Evolutionary conservation across 306 rosid genomes (phyloP), one percentile per base, ranked within the genome.

Genomic region (Citrullus colocynthis): DNA sequence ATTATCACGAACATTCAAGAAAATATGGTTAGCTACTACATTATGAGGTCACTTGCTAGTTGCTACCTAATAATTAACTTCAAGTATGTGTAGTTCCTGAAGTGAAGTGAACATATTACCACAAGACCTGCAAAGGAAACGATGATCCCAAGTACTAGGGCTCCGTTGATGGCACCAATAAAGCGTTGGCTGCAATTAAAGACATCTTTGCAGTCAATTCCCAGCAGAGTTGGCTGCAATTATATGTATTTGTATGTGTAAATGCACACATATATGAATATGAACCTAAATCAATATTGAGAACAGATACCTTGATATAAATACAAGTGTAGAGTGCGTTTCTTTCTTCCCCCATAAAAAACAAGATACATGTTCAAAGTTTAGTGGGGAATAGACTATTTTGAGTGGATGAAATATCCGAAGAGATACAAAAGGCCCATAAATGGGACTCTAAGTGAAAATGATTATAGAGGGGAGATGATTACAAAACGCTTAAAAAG

Each of bases 81-180:
- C 51, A 60, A 78, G 57, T 58, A 12, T 2, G 45, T 62, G 6
- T 42, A 80, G 54, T 54, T 78, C 17, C 61, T 45, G 76, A 75
- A 62, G 80, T 63, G 75, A 77, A 74, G 64, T 75, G 70, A 81
- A 45, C 63, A 80, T 79, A 82, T 85, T 87, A 89, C 93, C 90
- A 89, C 90, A 80, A 92, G 97, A 77, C 88, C 90, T 62, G 86
- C 89, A 82, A 92, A 92, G 65, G 92, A 88, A 80, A 75, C 1
- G 17, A 89, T 86, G 82, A 92, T 76, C 75, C 97, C 97, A 58
- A 84, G 9, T 65, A 90, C 86, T 20, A 90, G 89, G 80, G 84
- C 76, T 41, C 96, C 97, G 57, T 89, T 90, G 81, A 88, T 74
- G 4, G 93, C 91, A 70, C 97, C 97, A 60, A 90, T 82, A 24